Evolutionary conservation across 345 rosid genomes (phyloP), one percentile per base, ranked within the genome.

Genomic region (Eucalyptus regnans): DNA sequence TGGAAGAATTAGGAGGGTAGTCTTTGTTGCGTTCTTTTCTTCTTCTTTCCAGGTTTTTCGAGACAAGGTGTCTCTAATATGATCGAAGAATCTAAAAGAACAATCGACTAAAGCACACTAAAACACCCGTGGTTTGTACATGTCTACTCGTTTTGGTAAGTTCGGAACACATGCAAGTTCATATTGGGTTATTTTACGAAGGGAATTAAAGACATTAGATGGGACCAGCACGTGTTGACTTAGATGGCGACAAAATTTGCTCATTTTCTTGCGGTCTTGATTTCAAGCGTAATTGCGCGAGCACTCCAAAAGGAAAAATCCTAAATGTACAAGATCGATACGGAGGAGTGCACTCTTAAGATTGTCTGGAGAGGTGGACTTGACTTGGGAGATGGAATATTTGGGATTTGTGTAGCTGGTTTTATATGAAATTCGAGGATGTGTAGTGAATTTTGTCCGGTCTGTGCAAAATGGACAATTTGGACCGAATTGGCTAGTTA

Each of bases 391-490:
- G 10, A 58, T n/a, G 76, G 76, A 15, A 17, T n/a, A 23, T 56
- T 56, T 23, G 62, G 62, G 29, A 56, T 56, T 56, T 56, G 62
- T 2, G 1, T 56, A 23, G 12, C 62, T 23, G 62, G 62, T 56
- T 56, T 23, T 56, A 56, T 23, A 56, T 56, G 62, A 56, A 56
- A 56, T 56, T 56, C 1, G 62, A 56, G 62, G 29, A 4, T 25
- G 62, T 22, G 29, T 2, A 56, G 62, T 56, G 62, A 25, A 56
- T 56, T 0, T 56, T 9, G 12, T 56, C 62, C 62, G 23, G 13
- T 0, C 29, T 0, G 2, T 2, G 8, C 20, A 51, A 51, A 2
- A 51, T 51, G 20, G 20, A 51, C 20, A 0, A 0, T 16, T 51
- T 51, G 54, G 54, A 1, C 3, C 0, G 0, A 51, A 51, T 51